Conservation (phyloP, 306 rosid genomes). For the Vachellia pachyceras region DNA sequence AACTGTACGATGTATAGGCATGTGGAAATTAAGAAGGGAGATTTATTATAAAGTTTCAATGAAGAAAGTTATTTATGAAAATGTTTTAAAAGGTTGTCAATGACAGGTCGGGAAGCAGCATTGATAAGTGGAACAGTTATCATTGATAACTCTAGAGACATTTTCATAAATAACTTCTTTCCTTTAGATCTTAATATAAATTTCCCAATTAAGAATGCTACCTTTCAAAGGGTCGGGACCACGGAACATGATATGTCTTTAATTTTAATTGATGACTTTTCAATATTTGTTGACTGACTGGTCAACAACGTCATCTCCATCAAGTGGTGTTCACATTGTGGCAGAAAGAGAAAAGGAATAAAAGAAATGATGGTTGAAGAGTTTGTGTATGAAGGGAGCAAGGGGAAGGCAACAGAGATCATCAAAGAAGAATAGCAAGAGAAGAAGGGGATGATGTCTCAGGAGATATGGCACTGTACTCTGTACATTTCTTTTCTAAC, state of each 20-base stretch:
- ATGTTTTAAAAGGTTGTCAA: no score
- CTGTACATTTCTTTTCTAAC: not conserved
- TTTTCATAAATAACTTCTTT: no score
- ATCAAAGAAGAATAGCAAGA: not conserved
- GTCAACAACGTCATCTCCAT: not conserved
- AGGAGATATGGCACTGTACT: slow-evolving; percentile 14
- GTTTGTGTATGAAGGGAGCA: not conserved
- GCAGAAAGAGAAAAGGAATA: not conserved
- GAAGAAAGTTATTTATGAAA: no score
- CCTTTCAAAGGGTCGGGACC: not conserved
- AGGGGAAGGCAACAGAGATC: not conserved
- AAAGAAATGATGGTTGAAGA: no score
- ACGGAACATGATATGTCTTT: not conserved
- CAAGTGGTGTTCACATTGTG: not conserved
- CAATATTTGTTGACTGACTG: not conserved
- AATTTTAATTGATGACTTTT: not conserved
- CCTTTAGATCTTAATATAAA: no score
- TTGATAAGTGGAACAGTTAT: no score
- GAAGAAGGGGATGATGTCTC: not conserved
- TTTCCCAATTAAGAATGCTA: no score
- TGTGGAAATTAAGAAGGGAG: no score
- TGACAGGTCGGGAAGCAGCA: no score
- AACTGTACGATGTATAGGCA: not conserved
- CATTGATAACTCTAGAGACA: no score
- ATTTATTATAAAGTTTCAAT: no score